Evolutionary conservation across 164 flowering plant genomes (phyloP).

Genomic region (Vitis rotundifolia): DNA sequence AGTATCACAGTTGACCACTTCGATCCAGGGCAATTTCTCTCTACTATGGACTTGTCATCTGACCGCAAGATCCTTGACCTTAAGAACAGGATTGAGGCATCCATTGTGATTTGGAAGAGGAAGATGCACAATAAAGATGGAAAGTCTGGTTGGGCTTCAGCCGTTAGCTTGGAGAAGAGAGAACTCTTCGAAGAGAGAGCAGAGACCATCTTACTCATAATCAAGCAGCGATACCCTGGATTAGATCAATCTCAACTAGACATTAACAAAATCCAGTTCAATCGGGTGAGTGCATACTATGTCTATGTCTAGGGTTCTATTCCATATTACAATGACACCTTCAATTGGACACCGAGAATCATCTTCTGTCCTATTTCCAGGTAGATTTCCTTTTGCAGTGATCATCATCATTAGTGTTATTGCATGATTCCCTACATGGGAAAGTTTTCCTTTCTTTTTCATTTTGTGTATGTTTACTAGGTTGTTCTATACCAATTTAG

Average conservation of each 20-base stretch:
- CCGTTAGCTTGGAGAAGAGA: constrained; percentile 66
- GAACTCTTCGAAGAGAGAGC: constrained; percentile 75
- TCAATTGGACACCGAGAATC: too few species aligned
- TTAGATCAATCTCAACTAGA: constrained; percentile 62
- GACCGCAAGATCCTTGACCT: constrained; percentile 70
- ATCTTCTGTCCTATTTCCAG: too few species aligned
- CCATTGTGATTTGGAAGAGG: constrained; percentile 71
- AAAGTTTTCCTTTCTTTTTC: too few species aligned
- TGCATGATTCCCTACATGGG: too few species aligned
- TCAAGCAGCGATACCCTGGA: constrained; percentile 67
- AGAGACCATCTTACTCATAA: constrained; percentile 59
- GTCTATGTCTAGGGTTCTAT: neutral
- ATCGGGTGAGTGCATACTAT: constrained; percentile 34
- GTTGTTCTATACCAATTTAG: too few species aligned
- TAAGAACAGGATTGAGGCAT: constrained; percentile 74
- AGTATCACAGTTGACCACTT: constrained; percentile 68
- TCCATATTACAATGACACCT: neutral
- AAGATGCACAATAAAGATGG: constrained; percentile 67
- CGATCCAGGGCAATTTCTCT: constrained; percentile 55
- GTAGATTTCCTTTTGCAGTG: too few species aligned
- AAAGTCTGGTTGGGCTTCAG: constrained; percentile 64
- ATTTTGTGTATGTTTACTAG: too few species aligned
- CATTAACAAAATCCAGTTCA: constrained; percentile 60
- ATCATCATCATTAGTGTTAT: too few species aligned
- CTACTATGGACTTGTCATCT: constrained; percentile 54